Conservation (phyloP, 1,139 yeast genomes). For the Yamadazyma epiphylla region DNA sequence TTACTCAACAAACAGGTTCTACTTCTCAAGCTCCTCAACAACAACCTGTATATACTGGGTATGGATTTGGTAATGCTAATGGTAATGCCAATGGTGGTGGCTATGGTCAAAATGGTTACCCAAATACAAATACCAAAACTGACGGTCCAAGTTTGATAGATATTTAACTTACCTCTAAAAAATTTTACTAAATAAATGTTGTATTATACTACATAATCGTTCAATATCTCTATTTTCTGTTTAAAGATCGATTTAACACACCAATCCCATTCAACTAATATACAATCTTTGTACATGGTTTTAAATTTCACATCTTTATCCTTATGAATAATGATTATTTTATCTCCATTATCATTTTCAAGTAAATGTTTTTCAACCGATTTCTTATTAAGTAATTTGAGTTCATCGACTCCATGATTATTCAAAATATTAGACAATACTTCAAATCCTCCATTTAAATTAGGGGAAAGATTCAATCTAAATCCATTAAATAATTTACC, state of each 20-base stretch:
- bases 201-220: constrained; percentile 14
- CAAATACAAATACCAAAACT: constrained; percentile 17
- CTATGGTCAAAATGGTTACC: constrained; percentile 3
- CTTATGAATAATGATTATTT: constrained; percentile 32
- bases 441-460: constrained; percentile 65
- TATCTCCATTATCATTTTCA: constrained; percentile 11
- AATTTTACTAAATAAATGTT: constrained; percentile 1
- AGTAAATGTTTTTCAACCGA: constrained; percentile 8
- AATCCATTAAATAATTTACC: constrained; percentile 43
- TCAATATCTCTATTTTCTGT: constrained; percentile 30
- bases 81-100: too few species aligned
- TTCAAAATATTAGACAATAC: constrained; percentile 58
- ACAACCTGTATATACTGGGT: constrained; percentile 69
- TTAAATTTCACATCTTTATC: constrained; percentile 39
- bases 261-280: constrained; percentile 66
- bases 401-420: constrained; percentile 57
- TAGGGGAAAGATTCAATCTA: constrained; percentile 54
- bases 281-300: constrained; percentile 23
- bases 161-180: constrained; percentile 19
- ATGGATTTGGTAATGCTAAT: constrained; percentile 84
- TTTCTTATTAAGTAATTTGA: constrained; percentile 16
- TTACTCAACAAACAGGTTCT: constrained; percentile 63
- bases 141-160: constrained; percentile 51
- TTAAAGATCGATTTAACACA: constrained; percentile 57
- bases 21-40: constrained; percentile 14